Conservation (phyloP, 1,139 yeast genomes). For the Arxiozyma bovina region DNA sequence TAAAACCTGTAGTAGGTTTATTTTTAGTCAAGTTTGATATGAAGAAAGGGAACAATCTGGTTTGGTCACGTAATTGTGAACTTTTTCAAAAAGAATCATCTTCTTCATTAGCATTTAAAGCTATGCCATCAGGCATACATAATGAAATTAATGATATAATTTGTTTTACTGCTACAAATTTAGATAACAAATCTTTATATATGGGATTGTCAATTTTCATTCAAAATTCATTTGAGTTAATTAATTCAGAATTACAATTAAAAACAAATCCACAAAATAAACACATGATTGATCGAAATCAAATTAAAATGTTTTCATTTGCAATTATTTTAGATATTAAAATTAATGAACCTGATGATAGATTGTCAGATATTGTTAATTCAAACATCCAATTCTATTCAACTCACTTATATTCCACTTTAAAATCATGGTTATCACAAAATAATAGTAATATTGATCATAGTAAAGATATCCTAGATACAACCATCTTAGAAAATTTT, state of each 20-base stretch:
- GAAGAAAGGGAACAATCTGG: conserved; percentile 26
- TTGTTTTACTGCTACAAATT: conserved; percentile 36
- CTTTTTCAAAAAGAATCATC: conserved; percentile 9
- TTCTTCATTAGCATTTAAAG: conserved; percentile 47
- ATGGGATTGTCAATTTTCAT: conserved; percentile 45
- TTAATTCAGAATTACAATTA: background rate
- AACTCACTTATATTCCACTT: conserved; percentile 35
- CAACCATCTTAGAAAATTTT: background rate
- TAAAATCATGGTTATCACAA: background rate
- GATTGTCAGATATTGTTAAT: conserved; percentile 10
- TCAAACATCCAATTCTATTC: conserved; percentile 35
- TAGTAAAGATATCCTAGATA: background rate
- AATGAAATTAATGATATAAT: conserved; percentile 45
- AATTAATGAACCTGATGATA: conserved; percentile 30
- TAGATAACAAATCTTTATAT: conserved; percentile 22
- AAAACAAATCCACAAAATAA: conserved; percentile 9
- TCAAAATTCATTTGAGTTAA: conserved; percentile 33
- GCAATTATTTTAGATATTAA: conserved; percentile 43
- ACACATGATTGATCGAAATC: conserved; percentile 37
- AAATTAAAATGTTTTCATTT: conserved; percentile 55
- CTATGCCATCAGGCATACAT: conserved; percentile 82
- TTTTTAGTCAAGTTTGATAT: conserved; percentile 29
- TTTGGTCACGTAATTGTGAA: conserved; percentile 17
- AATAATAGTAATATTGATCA: background rate
- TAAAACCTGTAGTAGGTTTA: conserved; percentile 8